These are phyloP conservation scores for Hyaloscypha variabilis DNA, from an alignment of 495 filamentous ascomycete genomes.

Conservation along the genomic window DNA sequence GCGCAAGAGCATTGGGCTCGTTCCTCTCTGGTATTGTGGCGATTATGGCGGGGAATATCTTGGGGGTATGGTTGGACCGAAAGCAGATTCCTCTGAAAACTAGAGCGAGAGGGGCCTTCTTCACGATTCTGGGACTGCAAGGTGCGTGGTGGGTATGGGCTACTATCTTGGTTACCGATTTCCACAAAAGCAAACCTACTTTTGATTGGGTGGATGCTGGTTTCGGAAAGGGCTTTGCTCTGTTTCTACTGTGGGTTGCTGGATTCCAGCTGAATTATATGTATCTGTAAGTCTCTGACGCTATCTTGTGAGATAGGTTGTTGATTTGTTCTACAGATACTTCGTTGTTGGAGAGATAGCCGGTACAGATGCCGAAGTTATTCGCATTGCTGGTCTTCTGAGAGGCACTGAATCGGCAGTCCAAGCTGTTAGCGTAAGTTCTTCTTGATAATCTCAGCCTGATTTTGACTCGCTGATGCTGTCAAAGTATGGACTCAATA, in stretches of 20 bases:
- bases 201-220: conserved; percentile 60
- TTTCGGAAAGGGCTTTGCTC: conserved; percentile 58
- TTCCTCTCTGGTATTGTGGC: conserved; percentile 64
- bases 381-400: conserved; percentile 62
- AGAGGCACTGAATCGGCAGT: conserved; percentile 64
- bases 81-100: conserved; percentile 48
- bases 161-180: conserved; percentile 56
- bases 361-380: conserved; percentile 54
- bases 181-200: conserved; percentile 48
- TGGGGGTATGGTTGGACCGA: conserved; percentile 59
- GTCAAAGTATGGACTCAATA: conserved; percentile 53
- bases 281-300: conserved; percentile 48
- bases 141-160: conserved; percentile 67
- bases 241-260: conserved; percentile 59
- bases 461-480: conserved; percentile 8
- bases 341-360: conserved; percentile 64
- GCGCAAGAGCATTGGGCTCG: conserved; percentile 62
- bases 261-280: conserved; percentile 69
- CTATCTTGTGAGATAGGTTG: neutral
- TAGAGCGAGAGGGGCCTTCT: conserved; percentile 35
- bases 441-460: conserved; percentile 29
- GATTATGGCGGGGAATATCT: conserved; percentile 56
- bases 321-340: conserved; percentile 43
- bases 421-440: conserved; percentile 53
- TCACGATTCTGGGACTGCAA: conserved; percentile 51